A percentile compares a stretch with the other conserved stretches of the same genome.
Conservation (phyloP, 345 rosid genomes). For the Noccaea caerulescens region DNA sequence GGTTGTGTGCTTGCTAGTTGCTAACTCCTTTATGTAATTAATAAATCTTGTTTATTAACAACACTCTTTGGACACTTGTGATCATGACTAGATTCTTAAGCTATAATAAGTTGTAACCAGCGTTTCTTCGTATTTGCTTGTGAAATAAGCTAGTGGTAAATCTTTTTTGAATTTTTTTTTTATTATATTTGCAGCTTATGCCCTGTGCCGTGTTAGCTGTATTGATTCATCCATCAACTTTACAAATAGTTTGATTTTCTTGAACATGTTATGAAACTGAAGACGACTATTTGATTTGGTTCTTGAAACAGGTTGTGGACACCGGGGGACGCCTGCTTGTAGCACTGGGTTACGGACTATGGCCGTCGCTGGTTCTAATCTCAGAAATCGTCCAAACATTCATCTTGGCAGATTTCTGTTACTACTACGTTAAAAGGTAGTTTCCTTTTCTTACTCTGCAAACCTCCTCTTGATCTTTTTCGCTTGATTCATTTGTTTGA, state of each 20-base stretch:
- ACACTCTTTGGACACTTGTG: no score
- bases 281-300: no score
- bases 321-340: constrained; percentile 81
- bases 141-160: no score
- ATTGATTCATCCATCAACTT: constrained; percentile 79
- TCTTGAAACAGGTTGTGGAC: constrained; percentile 65
- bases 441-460: not conserved
- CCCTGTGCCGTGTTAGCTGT: constrained; percentile 81
- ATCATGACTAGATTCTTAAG: no score
- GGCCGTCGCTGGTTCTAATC: constrained; percentile 93
- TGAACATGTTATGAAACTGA: no score
- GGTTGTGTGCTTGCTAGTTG: no score
- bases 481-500: not conserved
- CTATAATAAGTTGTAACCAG: no score
- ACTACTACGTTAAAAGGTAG: constrained; percentile 85
- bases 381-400: constrained; percentile 93
- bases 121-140: no score
- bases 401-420: constrained; percentile 93
- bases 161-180: not conserved
- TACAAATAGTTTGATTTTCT: constrained; percentile 46
- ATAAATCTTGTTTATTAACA: no score
- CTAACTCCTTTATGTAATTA: no score
- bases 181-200: constrained; percentile 52
- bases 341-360: constrained; percentile 84
- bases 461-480: not conserved